These are phyloP conservation scores for Fistulifera solaris DNA, from an alignment of 108 stramenopile genomes.

Conservation along the genomic window DNA sequence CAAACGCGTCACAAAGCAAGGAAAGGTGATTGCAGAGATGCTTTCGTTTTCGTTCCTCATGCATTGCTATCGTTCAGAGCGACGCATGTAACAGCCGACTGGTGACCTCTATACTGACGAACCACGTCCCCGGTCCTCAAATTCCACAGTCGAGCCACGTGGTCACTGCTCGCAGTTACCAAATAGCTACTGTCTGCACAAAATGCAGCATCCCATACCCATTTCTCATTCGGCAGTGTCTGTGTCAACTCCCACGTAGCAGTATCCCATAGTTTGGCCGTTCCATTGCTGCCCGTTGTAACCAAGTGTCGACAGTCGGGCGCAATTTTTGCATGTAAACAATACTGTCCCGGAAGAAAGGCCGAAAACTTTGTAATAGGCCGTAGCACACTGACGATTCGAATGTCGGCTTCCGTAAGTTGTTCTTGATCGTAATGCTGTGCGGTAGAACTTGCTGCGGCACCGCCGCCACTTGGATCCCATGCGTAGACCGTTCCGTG, in stretches of 20 bases:
- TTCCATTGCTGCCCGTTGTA: conserved; percentile 88
- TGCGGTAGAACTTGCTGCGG: conserved; percentile 4
- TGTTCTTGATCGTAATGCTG: background rate
- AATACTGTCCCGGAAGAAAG: conserved; percentile 63
- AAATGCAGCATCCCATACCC: conserved; percentile 68
- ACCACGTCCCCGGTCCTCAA: conserved; percentile 85
- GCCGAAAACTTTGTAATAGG: conserved; percentile 71
- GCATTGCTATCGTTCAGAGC: conserved; percentile 92
- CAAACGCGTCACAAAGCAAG: no score
- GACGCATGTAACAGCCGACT: conserved; percentile 91
- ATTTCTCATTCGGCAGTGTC: conserved; percentile 55
- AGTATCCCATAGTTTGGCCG: conserved; percentile 85
- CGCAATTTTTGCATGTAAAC: conserved; percentile 68
- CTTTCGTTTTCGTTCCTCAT: conserved; percentile 9
- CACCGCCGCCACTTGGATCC: conserved; percentile 41
- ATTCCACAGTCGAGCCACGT: conserved; percentile 91
- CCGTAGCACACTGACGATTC: background rate
- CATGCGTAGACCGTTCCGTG: conserved; percentile 85
- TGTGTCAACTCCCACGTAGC: conserved; percentile 70
- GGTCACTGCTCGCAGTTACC: conserved; percentile 91
- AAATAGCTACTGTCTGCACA: conserved; percentile 94
- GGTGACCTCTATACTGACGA: conserved; percentile 86
- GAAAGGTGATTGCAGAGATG: no score
- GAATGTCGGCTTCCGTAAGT: background rate
- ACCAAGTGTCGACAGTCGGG: conserved; percentile 83